Percentiles rank a stretch among this genome's conserved stretches.
Conservation (phyloP, 2,329 filamentous ascomycete species). For the Aspergillus pseudoglaucus region DNA sequence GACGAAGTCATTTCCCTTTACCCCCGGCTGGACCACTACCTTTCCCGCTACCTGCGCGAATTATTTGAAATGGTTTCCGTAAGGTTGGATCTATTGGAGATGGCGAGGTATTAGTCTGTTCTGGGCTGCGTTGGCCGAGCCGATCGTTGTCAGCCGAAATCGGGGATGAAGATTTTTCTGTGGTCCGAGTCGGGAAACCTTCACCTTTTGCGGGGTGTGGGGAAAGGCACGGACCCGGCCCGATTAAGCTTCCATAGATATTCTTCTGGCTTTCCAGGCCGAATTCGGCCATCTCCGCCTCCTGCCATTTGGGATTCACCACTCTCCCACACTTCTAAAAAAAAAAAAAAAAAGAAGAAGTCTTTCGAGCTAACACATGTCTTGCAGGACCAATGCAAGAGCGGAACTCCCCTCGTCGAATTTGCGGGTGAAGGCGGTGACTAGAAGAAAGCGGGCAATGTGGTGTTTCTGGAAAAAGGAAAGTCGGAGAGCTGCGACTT, state of each 20-base stretch:
- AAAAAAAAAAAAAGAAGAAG: conserved; percentile 1
- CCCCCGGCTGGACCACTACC: background rate
- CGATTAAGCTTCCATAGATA: conserved; percentile 8
- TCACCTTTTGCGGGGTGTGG: background rate
- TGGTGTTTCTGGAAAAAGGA: too few relatives aligned
- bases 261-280: conserved; percentile 4
- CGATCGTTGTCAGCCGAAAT: background rate
- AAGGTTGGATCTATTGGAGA: background rate
- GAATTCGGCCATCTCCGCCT: background rate
- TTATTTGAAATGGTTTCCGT: background rate
- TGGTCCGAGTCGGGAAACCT: background rate
- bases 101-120: background rate
- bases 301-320: background rate
- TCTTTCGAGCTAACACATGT: conserved; percentile 18
- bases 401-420: conserved; percentile 65
- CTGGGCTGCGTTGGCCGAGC: background rate
- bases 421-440: conserved; percentile 52
- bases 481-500: background rate
- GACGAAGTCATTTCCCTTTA: conserved; percentile 1
- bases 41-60: background rate
- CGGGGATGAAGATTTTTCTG: background rate
- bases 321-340: background rate
- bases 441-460: background rate
- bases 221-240: background rate
- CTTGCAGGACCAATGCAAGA: conserved; percentile 66